Evolutionary conservation across 176 grass and related monocot genomes (phyloP), one percentile per base, ranked within the genome.

Genomic region (Carex pumila): DNA sequence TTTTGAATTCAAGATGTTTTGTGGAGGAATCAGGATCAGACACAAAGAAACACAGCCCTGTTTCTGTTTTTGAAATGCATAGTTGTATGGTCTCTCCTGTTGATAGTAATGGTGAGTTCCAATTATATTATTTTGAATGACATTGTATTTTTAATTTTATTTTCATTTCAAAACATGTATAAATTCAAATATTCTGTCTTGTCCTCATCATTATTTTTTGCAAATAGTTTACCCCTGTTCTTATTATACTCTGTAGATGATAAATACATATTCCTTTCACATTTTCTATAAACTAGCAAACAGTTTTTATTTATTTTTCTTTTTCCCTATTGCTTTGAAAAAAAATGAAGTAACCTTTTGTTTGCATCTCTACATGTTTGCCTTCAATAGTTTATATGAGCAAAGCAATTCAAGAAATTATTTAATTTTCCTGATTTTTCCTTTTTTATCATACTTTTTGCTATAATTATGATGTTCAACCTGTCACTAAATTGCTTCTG

Each of bases 41-140:
- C 55, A 69, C 61, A 8, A 83, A 83, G 81, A 83, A 83, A 3
- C 81, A 69, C 13, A 83, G 81, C 81, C 62, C 81, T 18, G 81
- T 83, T 55, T 83, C 81, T 50, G 81, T 83, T 50, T 68, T 83
- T 43, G 58, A 83, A 18, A 66, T 83, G 61, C 58, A 49, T 66
- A 30, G 17, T 13, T 83, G 25, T 31, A 45, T 54, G 2, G 43
- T 17, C 14, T 68, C 81, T 69, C 37, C 62, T 65, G 41, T 12
- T 83, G 2, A 83, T 66, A 83, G 62, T 49, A 66, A 83, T 78
- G 73, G 73, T 78, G 49, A 78, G 52, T 39, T 39, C 0, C 37
- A 39, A 39, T 39, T 39, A 39, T 39, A 39, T 39, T 39, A 39
- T 39, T 39, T 39, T 39, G 37, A 39, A 39, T 5, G 37, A 39